Evolutionary conservation across 305 asterid species (phyloP).

Genomic region (Salvia sclarea): DNA sequence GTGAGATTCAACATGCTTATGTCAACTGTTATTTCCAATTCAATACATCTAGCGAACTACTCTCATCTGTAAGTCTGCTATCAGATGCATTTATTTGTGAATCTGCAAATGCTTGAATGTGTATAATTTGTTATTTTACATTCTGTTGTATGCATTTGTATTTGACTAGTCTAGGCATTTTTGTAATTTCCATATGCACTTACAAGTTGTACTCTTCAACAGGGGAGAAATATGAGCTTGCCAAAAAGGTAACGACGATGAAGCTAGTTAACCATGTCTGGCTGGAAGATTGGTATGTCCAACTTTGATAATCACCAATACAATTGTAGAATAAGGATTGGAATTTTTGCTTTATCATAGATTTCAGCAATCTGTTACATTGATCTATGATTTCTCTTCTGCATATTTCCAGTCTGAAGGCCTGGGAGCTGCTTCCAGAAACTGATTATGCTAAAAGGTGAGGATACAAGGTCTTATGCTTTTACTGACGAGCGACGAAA

Average conservation of each 20-base stretch:
- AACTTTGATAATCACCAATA: constrained; percentile 22
- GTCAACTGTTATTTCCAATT: neutral
- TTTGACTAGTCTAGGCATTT: constrained; percentile 23
- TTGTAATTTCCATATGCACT: constrained; percentile 5
- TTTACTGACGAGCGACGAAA: neutral
- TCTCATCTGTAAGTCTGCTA: constrained; percentile 1
- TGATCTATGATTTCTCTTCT: constrained; percentile 1
- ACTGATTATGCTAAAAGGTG: constrained; percentile 71
- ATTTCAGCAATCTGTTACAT: constrained; percentile 18
- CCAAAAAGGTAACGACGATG: constrained; percentile 65
- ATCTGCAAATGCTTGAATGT: constrained; percentile 11
- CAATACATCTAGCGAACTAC: neutral
- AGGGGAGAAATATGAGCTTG: constrained; percentile 93
- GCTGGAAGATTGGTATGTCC: constrained; percentile 82
- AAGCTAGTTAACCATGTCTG: constrained; percentile 82
- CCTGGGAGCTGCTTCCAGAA: constrained; percentile 92
- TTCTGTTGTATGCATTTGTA: neutral
- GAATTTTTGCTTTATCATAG: constrained; percentile 4
- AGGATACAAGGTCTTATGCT: constrained; percentile 21
- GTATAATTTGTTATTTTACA: constrained; percentile 5
- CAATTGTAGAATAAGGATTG: constrained; percentile 17
- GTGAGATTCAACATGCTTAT: neutral
- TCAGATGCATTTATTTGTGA: neutral
- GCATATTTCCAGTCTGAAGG: constrained; percentile 59
- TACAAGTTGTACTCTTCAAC: constrained; percentile 26